A percentile compares a stretch with the other conserved stretches of the same genome.
These are phyloP conservation scores for Fusarium sp. DNA, from an alignment of 2,329 filamentous ascomycete genomes.

Conservation along the genomic window DNA sequence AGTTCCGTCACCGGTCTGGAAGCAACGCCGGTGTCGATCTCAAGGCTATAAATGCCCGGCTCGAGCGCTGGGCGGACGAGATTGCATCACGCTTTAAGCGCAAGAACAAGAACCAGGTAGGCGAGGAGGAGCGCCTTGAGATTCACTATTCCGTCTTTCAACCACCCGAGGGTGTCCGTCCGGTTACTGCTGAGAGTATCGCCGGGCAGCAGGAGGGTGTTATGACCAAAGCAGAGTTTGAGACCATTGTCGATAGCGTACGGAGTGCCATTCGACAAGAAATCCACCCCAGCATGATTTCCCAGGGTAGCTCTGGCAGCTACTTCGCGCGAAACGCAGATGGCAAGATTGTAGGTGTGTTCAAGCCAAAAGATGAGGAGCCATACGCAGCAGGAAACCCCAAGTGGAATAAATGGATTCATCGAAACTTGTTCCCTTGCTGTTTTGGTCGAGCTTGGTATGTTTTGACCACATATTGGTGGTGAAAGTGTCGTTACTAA, in stretches of 20 bases:
- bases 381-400: slow-evolving; percentile 97
- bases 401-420: slow-evolving; percentile 99
- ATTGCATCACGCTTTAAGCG: slow-evolving; percentile 98
- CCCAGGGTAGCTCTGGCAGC: slow-evolving; percentile 96
- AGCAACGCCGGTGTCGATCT: slow-evolving; percentile 95
- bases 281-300: slow-evolving; percentile 94
- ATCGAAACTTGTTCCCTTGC: slow-evolving; percentile 96
- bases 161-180: slow-evolving; percentile 87
- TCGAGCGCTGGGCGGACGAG: slow-evolving; percentile 98
- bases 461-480: slow-evolving; percentile 42
- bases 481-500: slow-evolving; percentile 24
- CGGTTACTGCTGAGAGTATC: slow-evolving; percentile 82
- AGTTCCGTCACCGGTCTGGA: slow-evolving; percentile 64
- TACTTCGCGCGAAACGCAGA: slow-evolving; percentile 95
- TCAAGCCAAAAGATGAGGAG: slow-evolving; percentile 99
- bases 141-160: slow-evolving; percentile 99
- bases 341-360: slow-evolving; percentile 96
- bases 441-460: slow-evolving; percentile 94
- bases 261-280: slow-evolving; percentile 89
- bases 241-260: slow-evolving; percentile 92
- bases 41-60: slow-evolving; percentile 95
- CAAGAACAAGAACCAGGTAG: slow-evolving; percentile 77
- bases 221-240: slow-evolving; percentile 86
- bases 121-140: slow-evolving; percentile 89
- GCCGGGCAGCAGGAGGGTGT: slow-evolving; percentile 74